phyloP scores from a whole-genome alignment of 805 yeast species.

The Nakazawaea pomicola region DNA sequence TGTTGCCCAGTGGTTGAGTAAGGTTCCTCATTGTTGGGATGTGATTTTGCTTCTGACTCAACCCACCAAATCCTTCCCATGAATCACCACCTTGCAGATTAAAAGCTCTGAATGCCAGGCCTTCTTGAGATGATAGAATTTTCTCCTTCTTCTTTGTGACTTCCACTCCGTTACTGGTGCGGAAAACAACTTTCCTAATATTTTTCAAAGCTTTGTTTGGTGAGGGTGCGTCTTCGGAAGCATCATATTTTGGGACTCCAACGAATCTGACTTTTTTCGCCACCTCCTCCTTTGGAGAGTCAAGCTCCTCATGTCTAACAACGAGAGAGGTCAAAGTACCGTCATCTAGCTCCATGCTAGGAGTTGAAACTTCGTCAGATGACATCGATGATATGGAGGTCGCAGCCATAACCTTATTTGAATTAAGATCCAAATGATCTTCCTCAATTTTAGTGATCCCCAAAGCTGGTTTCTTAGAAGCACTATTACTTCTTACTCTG shows the following conservation, averaged over 20 bases:
- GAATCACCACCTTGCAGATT: slow-evolving; percentile 10
- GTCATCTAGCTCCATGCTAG: too few relatives aligned
- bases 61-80: slow-evolving; percentile 10
- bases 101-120: slow-evolving; percentile 28
- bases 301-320: slow-evolving; percentile 6
- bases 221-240: slow-evolving; percentile 53
- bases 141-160: slow-evolving; percentile 22
- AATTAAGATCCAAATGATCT: too few relatives aligned
- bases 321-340: slow-evolving; percentile 4
- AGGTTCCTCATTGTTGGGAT: slow-evolving; percentile 11
- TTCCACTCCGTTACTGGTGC: slow-evolving; percentile 18
- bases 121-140: slow-evolving; percentile 29
- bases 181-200: slow-evolving; percentile 28
- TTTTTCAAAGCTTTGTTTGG: slow-evolving; percentile 30
- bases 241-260: slow-evolving; percentile 47
- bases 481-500: slow-evolving; percentile 21
- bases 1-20: slow-evolving; percentile 2
- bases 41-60: slow-evolving; percentile 9
- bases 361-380: too few relatives aligned
- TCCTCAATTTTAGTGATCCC: slow-evolving; percentile 17
- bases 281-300: background rate
- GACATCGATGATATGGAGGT: too few relatives aligned
- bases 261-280: slow-evolving; percentile 44
- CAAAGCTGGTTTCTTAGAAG: slow-evolving; percentile 19
- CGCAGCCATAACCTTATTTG: too few relatives aligned